These are phyloP conservation scores for Scheffersomyces lignosus DNA, from an alignment of 805 yeast genomes.

Conservation along the genomic window DNA sequence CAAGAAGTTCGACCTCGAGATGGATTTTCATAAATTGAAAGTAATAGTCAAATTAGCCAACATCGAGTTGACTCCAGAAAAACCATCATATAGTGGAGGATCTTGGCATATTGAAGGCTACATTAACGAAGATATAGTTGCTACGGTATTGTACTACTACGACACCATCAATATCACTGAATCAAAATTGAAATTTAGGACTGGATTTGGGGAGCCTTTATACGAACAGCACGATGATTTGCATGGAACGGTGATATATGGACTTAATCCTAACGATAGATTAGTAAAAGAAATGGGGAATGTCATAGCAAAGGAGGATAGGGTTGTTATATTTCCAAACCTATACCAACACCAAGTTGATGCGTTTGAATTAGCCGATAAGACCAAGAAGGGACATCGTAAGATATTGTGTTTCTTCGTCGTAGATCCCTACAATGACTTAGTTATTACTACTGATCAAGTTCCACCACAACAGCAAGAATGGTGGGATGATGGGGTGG, in stretches of 20 bases:
- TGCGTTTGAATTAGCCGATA: conserved; percentile 33
- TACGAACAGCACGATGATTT: conserved; percentile 33
- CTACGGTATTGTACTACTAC: conserved; percentile 38
- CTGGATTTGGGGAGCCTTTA: conserved; percentile 24
- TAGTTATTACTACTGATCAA: conserved; percentile 22
- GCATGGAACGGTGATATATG: conserved; percentile 22
- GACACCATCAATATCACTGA: conserved; percentile 36
- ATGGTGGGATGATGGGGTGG: conserved; percentile 31
- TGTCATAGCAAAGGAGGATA: conserved; percentile 20
- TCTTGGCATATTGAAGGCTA: conserved; percentile 44
- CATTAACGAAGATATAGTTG: conserved; percentile 38
- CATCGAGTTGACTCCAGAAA: conserved; percentile 39
- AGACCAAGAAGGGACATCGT: conserved; percentile 32
- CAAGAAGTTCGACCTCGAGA: conserved; percentile 9
- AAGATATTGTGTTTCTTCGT: conserved; percentile 38
- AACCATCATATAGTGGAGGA: conserved; percentile 36
- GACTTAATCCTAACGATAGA: conserved; percentile 26
- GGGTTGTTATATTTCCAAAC: conserved; percentile 37
- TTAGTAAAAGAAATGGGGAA: conserved; percentile 23
- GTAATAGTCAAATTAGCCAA: conserved; percentile 39
- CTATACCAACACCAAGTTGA: conserved; percentile 36
- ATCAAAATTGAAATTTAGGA: conserved; percentile 29
- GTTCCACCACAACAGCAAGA: conserved; percentile 37
- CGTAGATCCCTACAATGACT: conserved; percentile 30
- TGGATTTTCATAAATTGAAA: conserved; percentile 20